Evolutionary conservation across 768 basidiomycete genomes (phyloP).

Genomic region (Cubamyces lactineus): DNA sequence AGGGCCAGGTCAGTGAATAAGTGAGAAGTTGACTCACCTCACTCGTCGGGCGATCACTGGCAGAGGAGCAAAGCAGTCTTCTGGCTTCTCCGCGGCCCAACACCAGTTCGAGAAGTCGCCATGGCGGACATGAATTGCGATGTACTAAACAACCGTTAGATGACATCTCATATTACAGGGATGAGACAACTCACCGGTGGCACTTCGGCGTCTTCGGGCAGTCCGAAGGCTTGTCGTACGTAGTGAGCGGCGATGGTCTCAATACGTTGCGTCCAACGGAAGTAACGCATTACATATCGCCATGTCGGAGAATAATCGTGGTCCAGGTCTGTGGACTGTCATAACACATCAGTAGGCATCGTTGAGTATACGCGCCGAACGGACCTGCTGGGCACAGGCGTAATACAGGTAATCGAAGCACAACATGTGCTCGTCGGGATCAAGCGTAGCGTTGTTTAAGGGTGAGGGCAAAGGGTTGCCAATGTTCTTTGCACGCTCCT

Average conservation of each 20-base stretch:
- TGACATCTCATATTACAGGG: not conserved
- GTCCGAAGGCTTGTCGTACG: conserved; percentile 34
- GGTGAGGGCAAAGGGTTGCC: conserved; percentile 33
- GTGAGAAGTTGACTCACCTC: conserved; percentile 19
- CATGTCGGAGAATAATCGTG: conserved; percentile 40
- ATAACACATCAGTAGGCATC: not conserved
- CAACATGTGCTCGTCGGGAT: conserved; percentile 44
- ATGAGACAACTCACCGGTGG: conserved; percentile 36
- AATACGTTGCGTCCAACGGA: conserved; percentile 39
- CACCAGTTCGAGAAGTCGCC: conserved; percentile 43
- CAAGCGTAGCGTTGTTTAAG: conserved; percentile 29
- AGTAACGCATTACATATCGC: conserved; percentile 39
- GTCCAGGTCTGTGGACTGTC: conserved; percentile 36
- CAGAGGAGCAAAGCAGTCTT: conserved; percentile 45
- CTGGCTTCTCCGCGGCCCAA: conserved; percentile 32
- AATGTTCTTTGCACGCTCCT: conserved; percentile 33
- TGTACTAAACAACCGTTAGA: conserved; percentile 32
- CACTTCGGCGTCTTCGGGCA: conserved; percentile 31
- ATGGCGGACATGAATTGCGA: conserved; percentile 40
- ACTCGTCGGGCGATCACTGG: conserved; percentile 38
- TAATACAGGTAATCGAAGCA: conserved; percentile 48
- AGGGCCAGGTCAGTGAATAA: not conserved
- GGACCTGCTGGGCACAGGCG: conserved; percentile 36
- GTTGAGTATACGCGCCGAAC: conserved; percentile 15
- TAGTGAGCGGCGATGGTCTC: conserved; percentile 36